Conservation (phyloP, 306 rosid species). For the Quercus berberidifolia region DNA sequence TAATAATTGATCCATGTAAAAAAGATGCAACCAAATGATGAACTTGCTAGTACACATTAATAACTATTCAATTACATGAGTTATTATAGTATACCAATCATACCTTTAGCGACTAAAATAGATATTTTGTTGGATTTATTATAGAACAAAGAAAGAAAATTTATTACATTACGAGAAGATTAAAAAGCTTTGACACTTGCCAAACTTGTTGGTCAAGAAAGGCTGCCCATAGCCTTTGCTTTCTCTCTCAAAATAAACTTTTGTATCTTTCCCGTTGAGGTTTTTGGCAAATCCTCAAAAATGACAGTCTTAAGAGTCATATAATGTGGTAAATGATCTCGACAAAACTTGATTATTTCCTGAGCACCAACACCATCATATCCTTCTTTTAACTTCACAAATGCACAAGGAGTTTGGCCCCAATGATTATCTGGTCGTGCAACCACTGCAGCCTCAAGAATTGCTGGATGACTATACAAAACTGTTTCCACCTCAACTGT, state of each 20-base stretch:
- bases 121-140: not conserved
- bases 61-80: no score
- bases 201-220: slow-evolving; percentile 9
- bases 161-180: not conserved
- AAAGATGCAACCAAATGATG: no score
- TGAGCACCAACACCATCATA: slow-evolving; percentile 19
- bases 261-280: slow-evolving; percentile 77
- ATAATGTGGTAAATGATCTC: slow-evolving; percentile 58
- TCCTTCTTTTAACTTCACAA: slow-evolving; percentile 61
- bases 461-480: slow-evolving; percentile 61
- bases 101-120: not conserved
- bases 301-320: slow-evolving; percentile 71
- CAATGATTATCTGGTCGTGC: slow-evolving; percentile 73
- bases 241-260: slow-evolving; percentile 63
- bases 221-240: slow-evolving; percentile 62
- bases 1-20: no score
- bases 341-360: slow-evolving; percentile 54
- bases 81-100: no score
- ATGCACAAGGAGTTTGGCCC: slow-evolving; percentile 92
- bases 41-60: accelerated
- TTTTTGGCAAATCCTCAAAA: slow-evolving; percentile 64
- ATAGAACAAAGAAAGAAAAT: not conserved
- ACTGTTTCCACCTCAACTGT: slow-evolving; percentile 76
- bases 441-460: slow-evolving; percentile 81
- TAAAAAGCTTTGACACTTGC: not conserved